Base-by-base conservation (phyloP, 192 early-diverging fungal species). In the Obelidium mucronatum region DNA sequence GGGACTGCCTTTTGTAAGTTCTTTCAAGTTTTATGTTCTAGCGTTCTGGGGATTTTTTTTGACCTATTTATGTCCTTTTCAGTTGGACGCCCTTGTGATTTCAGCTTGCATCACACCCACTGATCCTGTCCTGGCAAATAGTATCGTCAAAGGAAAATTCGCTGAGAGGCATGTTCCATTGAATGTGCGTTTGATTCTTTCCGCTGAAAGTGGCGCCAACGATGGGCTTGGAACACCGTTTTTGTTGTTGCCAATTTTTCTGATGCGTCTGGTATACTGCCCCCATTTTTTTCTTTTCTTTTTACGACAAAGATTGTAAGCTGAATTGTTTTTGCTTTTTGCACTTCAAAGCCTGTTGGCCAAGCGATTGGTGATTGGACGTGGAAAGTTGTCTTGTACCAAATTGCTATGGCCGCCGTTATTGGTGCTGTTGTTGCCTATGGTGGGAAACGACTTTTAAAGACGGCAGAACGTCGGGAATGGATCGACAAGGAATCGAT, bases 71-170 rank as follows among this genome's bases (percentile, higher is more conserved):
- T 48, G 2, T 1, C 40, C 26, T 40, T n/a, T 13, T 36, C 83
- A 93, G 85, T 54, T 93, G 19, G 89, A 93, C 34, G 83, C 91
- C 0, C 79, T 98, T 63, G 85, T 92, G 33, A 89, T 98, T 37
- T 91, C 92, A 4, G 90, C 96, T 0, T 96, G 94, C 72, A 80
- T 93, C 22, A 92, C 95, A 13, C 96, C 97, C 1, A 98, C 97
- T 0, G 97, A 98, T 79, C 96, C 96, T 0, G 95, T 97, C 58
- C 82, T 98, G 60, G 93, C 95, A 51, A 97, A 95, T 84, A 93
- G 94, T 3, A 94, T 98, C 3, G 92, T 98, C 28, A 95, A 95
- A 78, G 97, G 97, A 30, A 84, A 90, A 35, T 98, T 97, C 85
- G 95, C 97, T 24, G 95, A 97, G 75, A 89, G 91, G 44, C 91